These are phyloP conservation scores for Cladosporium phlei DNA, from an alignment of 2,329 filamentous ascomycete genomes.

Conservation along the genomic window DNA sequence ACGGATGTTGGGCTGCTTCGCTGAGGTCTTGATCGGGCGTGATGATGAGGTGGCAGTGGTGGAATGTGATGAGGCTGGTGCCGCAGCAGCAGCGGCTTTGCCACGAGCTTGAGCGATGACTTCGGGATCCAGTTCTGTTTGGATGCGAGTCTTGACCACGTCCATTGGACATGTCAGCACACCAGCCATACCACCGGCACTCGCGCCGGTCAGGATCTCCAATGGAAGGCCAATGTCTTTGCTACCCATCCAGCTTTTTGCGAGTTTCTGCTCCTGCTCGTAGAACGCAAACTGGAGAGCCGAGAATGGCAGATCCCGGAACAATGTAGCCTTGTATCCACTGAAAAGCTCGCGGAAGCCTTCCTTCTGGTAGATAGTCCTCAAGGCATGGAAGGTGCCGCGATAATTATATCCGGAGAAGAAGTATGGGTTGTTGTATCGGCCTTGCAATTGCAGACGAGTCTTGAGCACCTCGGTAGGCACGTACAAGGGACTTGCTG, in stretches of 20 bases:
- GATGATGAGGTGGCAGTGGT: constrained; percentile 11
- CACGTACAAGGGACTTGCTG: constrained; percentile 88
- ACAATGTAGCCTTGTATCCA: constrained; percentile 94
- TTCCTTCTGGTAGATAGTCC: constrained; percentile 78
- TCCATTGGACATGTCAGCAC: constrained; percentile 94
- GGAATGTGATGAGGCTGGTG: background rate
- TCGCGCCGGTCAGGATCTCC: constrained; percentile 83
- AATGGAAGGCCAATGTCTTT: constrained; percentile 79
- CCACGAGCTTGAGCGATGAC: constrained; percentile 29
- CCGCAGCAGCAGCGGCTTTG: constrained; percentile 8
- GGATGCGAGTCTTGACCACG: constrained; percentile 93
- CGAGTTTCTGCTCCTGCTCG: constrained; percentile 83
- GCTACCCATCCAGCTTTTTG: constrained; percentile 70
- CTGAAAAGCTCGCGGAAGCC: constrained; percentile 84
- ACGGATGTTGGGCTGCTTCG: constrained; percentile 20
- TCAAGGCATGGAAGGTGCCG: constrained; percentile 74
- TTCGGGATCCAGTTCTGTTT: constrained; percentile 74
- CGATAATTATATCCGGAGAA: constrained; percentile 94
- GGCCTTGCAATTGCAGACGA: constrained; percentile 89
- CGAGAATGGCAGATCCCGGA: constrained; percentile 90
- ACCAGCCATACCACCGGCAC: constrained; percentile 86
- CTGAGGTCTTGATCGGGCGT: constrained; percentile 12
- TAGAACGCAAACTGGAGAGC: constrained; percentile 97
- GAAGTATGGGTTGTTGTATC: constrained; percentile 92
- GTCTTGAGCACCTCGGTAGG: constrained; percentile 97